Percentiles rank a stretch among this genome's conserved stretches.
Conservation (phyloP, 768 basidiomycete species). For the Tulasnella sp. region DNA sequence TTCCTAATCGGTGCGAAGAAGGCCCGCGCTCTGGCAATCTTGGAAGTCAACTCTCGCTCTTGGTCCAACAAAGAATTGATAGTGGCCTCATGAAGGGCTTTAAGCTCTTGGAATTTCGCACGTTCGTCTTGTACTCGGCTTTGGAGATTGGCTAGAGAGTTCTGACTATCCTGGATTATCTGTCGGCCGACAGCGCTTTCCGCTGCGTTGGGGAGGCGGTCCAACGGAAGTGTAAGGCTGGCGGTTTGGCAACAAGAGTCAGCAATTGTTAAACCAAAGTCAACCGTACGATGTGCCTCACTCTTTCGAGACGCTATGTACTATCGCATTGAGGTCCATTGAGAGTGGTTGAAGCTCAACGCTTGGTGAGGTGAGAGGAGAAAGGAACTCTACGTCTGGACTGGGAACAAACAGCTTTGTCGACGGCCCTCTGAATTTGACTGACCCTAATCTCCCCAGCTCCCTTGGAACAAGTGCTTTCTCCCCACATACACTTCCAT, state of each 20-base stretch:
- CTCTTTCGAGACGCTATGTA: conserved; percentile 7
- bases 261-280: not conserved
- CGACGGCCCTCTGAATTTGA: not conserved
- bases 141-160: not conserved
- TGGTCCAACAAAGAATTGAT: conserved; percentile 9
- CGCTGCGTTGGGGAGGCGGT: not conserved
- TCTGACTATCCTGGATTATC: not conserved
- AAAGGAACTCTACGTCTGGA: not conserved
- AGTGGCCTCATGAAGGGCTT: conserved; percentile 5
- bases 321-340: conserved; percentile 22
- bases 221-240: conserved; percentile 12
- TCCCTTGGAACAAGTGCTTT: not conserved
- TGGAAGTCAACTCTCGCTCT: conserved; percentile 44
- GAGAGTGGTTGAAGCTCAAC: not conserved
- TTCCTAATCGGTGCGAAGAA: conserved; percentile 71
- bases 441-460: conserved; percentile 13
- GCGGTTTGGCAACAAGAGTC: not conserved
- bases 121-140: not conserved
- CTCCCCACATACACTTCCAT: not conserved
- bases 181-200: conserved; percentile 5
- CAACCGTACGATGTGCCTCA: not conserved
- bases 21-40: conserved; percentile 51
- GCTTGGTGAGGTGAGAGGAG: conserved; percentile 13
- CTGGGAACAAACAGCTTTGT: conserved; percentile 11
- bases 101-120: not conserved